Conservation (phyloP, 1,284 basidiomycete species). For the Cryptococcus wingfieldii region DNA sequence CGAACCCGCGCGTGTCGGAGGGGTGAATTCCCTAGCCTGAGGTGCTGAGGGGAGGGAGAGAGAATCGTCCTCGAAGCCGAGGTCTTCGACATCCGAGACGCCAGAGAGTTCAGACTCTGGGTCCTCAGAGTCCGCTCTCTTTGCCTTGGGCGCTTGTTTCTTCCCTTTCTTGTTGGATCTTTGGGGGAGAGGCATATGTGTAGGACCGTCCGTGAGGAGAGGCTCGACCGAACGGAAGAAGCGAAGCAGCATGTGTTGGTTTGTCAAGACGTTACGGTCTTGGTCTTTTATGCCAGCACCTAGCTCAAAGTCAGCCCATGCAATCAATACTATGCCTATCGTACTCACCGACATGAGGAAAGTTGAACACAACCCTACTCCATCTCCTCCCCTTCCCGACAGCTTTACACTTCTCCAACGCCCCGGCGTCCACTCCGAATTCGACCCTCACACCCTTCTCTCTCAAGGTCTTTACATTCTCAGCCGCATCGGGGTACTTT, state of each 20-base stretch:
- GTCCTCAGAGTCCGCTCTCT: constrained; percentile 45
- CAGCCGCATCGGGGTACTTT: constrained; percentile 78
- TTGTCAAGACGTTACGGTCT: constrained; percentile 85
- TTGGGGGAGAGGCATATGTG: constrained; percentile 6
- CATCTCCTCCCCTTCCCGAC: constrained; percentile 54
- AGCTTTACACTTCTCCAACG: constrained; percentile 58
- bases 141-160: constrained; percentile 27
- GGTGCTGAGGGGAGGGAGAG: constrained; percentile 51
- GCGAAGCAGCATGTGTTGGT: constrained; percentile 80
- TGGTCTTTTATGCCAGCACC: constrained; percentile 92
- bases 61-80: constrained; percentile 11
- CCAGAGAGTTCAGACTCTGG: constrained; percentile 54
- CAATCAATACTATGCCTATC: not conserved
- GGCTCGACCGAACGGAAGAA: constrained; percentile 73
- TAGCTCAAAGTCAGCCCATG: constrained; percentile 36
- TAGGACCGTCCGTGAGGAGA: constrained; percentile 59
- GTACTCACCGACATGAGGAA: constrained; percentile 85
- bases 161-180: constrained; percentile 5
- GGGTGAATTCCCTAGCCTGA: constrained; percentile 26
- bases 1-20: constrained; percentile 51
- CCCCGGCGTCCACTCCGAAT: constrained; percentile 81
- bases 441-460: constrained; percentile 65
- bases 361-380: constrained; percentile 88
- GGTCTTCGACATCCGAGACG: constrained; percentile 48
- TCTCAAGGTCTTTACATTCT: constrained; percentile 59